Base-by-base conservation (phyloP, 352 stramenopile genomes). In the Phytophthora citricola region DNA sequence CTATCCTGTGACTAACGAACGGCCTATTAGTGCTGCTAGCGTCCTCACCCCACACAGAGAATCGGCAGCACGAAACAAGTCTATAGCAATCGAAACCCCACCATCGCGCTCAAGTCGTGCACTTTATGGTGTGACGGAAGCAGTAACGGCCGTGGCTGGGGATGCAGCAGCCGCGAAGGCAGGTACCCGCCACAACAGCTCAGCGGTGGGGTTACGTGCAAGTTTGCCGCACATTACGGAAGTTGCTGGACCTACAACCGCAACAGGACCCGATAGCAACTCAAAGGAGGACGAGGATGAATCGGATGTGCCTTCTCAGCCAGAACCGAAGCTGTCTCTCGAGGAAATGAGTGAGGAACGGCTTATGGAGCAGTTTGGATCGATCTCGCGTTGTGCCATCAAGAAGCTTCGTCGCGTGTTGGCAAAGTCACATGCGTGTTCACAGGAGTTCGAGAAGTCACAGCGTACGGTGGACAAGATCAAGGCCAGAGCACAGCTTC, bases 261-360 rank as follows among this genome's bases (percentile, higher is more conserved):
- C 50, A 20, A 26, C 51, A 5, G 38, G 17, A 14, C 22, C 43
- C n/a, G 38, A 41, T 17, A 26, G 49, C 15, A 40, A 4, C 14
- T 12, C 15, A 24, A 63, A 75, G 9, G 45, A 70, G 22, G 31
- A 58, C 6, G 51, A 65, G 15, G 53, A 57, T 26, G 65, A 53
- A 2, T 14, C 20, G 38, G 22, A 26, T 27, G 40, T 10, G 1
- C 38, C 40, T 3, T 17, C n/a, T 20, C 34, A 57, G 32, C 56
- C 49, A 36, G 45, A 11, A 2, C 66, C 68, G 0, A 65, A 36
- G 12, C 44, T 85, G 6, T 63, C 78, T 11, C 66, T 87, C 0
- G 81, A 90, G 34, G 76, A 85, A 48, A 90, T 90, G 81, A 90
- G 58, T 3, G 81, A 87, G 26, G 78, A 81, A 51, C 67, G 69